Percentiles rank a stretch among this genome's conserved stretches.
phyloP scores from a whole-genome alignment of 345 rosid species.

The Eucalyptus paniculata region DNA sequence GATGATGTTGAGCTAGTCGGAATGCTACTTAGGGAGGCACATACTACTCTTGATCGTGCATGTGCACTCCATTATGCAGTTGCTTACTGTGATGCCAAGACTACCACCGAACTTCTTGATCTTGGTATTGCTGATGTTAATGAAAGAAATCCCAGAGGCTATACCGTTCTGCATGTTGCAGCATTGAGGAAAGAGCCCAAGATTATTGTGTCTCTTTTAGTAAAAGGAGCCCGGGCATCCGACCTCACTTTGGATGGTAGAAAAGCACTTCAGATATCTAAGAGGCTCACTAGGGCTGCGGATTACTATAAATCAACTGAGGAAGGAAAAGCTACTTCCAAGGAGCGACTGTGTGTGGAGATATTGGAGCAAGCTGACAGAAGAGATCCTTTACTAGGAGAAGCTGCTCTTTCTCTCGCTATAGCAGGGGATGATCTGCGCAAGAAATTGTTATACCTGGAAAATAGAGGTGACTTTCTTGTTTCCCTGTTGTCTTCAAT shows the following conservation, averaged over 20 bases:
- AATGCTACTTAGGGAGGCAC: constrained; percentile 61
- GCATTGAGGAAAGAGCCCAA: constrained; percentile 77
- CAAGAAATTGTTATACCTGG: constrained; percentile 60
- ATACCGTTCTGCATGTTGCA: constrained; percentile 69
- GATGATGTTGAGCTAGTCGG: constrained; percentile 82
- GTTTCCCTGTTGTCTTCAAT: not conserved
- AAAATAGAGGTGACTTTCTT: constrained; percentile 54
- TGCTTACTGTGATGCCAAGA: constrained; percentile 65
- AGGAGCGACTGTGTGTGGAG: constrained; percentile 65
- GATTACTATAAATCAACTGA: constrained; percentile 36
- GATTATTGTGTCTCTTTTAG: constrained; percentile 56
- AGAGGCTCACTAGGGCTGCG: constrained; percentile 42
- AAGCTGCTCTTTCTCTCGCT: constrained; percentile 53
- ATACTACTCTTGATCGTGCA: constrained; percentile 55
- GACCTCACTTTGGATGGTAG: constrained; percentile 63
- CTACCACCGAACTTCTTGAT: constrained; percentile 64
- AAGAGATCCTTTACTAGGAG: constrained; percentile 46
- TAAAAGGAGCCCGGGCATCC: constrained; percentile 62
- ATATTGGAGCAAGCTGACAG: constrained; percentile 66
- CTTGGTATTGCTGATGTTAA: constrained; percentile 64
- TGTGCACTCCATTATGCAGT: constrained; percentile 80
- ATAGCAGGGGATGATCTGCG: constrained; percentile 64
- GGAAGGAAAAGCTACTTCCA: constrained; percentile 49
- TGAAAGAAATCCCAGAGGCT: constrained; percentile 45
- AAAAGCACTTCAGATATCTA: constrained; percentile 64